phyloP scores from a whole-genome alignment of 176 grass and related monocot species.

The Musa schizocarpa region DNA sequence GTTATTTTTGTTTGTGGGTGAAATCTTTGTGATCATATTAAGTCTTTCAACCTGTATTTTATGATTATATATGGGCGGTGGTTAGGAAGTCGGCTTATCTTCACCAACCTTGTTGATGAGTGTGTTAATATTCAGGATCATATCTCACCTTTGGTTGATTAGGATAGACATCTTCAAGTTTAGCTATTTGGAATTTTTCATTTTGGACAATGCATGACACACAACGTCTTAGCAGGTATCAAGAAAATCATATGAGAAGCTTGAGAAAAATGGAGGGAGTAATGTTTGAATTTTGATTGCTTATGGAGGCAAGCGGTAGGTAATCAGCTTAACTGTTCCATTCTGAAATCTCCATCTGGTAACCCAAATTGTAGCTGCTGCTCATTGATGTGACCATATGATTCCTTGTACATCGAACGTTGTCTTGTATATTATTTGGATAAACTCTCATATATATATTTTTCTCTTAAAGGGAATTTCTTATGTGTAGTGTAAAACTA shows the following conservation, averaged over 20 bases:
- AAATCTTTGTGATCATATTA: too few relatives aligned
- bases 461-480: too few relatives aligned
- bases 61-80: too few relatives aligned
- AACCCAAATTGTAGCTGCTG: background rate
- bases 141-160: background rate
- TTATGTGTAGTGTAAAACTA: too few relatives aligned
- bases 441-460: too few relatives aligned
- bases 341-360: background rate
- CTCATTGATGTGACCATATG: background rate
- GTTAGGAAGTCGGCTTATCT: too few relatives aligned
- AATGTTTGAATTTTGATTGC: slow-evolving; percentile 18
- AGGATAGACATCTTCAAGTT: background rate
- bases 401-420: background rate
- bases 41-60: too few relatives aligned
- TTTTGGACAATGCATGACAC: slow-evolving; percentile 1
- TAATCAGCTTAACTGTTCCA: background rate
- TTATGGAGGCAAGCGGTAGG: background rate
- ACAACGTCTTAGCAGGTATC: slow-evolving; percentile 31
- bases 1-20: too few relatives aligned
- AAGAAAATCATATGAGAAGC: slow-evolving; percentile 51
- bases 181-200: background rate
- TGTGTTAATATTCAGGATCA: background rate
- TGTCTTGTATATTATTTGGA: slow-evolving; percentile 3
- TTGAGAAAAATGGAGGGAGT: slow-evolving; percentile 37
- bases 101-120: too few relatives aligned